Conservation (phyloP, 2,329 filamentous ascomycete species). For the Fusarium pilosicola region DNA sequence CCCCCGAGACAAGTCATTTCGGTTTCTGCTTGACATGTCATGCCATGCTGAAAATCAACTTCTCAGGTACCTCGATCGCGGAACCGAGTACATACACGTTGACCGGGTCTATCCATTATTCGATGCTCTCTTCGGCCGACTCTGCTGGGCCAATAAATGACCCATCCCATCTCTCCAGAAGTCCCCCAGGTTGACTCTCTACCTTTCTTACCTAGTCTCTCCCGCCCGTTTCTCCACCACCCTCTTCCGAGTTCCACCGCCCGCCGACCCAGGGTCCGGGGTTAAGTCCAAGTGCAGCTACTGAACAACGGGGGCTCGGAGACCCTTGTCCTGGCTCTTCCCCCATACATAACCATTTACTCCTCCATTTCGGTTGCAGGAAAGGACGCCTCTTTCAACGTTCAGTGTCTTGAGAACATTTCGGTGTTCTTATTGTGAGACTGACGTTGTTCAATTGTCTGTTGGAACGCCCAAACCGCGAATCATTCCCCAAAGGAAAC, state of each 20-base stretch:
- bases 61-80: constrained; percentile 18
- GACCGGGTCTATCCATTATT: constrained; percentile 16
- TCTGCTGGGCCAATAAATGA: constrained; percentile 30
- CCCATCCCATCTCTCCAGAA: constrained; percentile 38
- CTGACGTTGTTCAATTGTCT: constrained; percentile 13
- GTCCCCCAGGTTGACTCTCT: constrained; percentile 33
- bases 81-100: constrained; percentile 17
- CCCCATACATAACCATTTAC: constrained; percentile 43
- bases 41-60: constrained; percentile 4
- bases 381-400: constrained; percentile 31
- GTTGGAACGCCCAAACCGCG: not conserved
- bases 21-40: constrained; percentile 29
- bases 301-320: constrained; percentile 14
- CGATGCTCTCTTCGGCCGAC: constrained; percentile 16
- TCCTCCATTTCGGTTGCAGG: constrained; percentile 37
- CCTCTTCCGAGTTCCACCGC: constrained; percentile 39
- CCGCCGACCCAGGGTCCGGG: constrained; percentile 37
- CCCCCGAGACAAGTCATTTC: constrained; percentile 19
- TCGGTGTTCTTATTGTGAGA: constrained; percentile 11
- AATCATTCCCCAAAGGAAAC: not conserved
- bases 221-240: constrained; percentile 40
- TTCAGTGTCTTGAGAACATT: constrained; percentile 16
- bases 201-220: constrained; percentile 27
- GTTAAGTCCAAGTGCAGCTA: constrained; percentile 28
- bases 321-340: constrained; percentile 37